Evolutionary conservation across 768 basidiomycete species (phyloP).

Genomic region (Leccinum subtestaceum): DNA sequence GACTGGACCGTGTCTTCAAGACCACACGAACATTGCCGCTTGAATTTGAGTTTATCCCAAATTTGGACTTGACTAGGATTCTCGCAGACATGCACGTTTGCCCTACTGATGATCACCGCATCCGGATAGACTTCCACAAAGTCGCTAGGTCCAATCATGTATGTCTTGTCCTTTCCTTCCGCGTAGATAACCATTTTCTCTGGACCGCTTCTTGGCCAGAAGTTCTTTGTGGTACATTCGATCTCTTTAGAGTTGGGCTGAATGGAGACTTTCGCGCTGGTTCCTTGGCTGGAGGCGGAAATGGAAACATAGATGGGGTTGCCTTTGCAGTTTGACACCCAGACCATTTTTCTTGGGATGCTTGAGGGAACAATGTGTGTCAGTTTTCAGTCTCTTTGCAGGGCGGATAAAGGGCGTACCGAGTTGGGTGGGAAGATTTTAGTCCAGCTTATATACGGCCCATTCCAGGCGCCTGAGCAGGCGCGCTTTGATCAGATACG

Average conservation of each 20-base stretch:
- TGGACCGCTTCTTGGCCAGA: not conserved
- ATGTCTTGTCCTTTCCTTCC: not conserved
- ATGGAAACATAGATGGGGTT: not conserved
- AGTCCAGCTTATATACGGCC: not conserved
- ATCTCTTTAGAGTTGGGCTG: not conserved
- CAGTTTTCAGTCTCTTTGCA: not conserved
- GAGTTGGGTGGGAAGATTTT: not conserved
- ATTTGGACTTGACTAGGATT: not conserved
- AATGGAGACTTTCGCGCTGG: not conserved
- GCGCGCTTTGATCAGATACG: not conserved
- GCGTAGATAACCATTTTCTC: not conserved
- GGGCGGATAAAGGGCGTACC: not conserved
- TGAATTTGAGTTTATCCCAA: not conserved
- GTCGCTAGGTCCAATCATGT: not conserved
- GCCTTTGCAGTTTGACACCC: not conserved
- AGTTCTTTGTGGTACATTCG: not conserved
- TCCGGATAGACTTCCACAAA: not conserved
- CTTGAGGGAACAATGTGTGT: not conserved
- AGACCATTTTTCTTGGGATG: not conserved
- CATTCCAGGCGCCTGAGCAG: not conserved
- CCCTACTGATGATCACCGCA: not conserved
- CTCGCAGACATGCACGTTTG: not conserved
- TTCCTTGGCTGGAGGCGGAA: not conserved
- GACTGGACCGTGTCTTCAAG: no score
- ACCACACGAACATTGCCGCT: no score